Evolutionary conservation across 2,329 filamentous ascomycete species (phyloP).

Genomic region (Aspergillus sp.): DNA sequence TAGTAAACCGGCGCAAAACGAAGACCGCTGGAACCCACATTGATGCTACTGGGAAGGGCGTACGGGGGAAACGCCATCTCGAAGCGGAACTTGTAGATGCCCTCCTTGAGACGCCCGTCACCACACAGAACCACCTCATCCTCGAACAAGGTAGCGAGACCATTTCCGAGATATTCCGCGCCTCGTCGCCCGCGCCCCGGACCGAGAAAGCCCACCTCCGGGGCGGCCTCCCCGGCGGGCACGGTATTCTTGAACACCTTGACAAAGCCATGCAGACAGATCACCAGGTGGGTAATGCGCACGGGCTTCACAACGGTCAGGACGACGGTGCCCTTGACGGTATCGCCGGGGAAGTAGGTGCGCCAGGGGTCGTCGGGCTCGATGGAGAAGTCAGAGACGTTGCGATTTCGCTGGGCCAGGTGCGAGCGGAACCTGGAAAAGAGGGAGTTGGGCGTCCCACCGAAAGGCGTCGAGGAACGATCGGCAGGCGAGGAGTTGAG

Average conservation of each 20-base stretch:
- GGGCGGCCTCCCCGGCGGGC: constrained; percentile 44
- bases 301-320: constrained; percentile 52
- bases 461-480: constrained; percentile 25
- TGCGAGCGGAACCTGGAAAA: constrained; percentile 49
- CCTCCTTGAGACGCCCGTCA: constrained; percentile 53
- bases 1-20: constrained; percentile 4
- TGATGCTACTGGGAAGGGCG: constrained; percentile 73
- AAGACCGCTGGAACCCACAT: constrained; percentile 51
- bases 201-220: constrained; percentile 42
- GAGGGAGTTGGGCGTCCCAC: constrained; percentile 34
- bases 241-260: constrained; percentile 57
- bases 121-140: constrained; percentile 57
- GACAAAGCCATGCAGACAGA: constrained; percentile 55
- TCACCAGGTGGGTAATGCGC: constrained; percentile 54
- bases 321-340: constrained; percentile 51
- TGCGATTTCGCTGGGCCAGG: constrained; percentile 44
- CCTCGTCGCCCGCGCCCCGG: constrained; percentile 45
- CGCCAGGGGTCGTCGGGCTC: constrained; percentile 54
- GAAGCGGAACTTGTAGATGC: constrained; percentile 58
- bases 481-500: constrained; percentile 25
- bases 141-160: constrained; percentile 55
- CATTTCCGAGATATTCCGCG: constrained; percentile 53
- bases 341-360: constrained; percentile 53
- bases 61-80: constrained; percentile 53
- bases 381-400: constrained; percentile 53